phyloP scores from a whole-genome alignment of 768 basidiomycete species.

The Amanita rubescens region DNA sequence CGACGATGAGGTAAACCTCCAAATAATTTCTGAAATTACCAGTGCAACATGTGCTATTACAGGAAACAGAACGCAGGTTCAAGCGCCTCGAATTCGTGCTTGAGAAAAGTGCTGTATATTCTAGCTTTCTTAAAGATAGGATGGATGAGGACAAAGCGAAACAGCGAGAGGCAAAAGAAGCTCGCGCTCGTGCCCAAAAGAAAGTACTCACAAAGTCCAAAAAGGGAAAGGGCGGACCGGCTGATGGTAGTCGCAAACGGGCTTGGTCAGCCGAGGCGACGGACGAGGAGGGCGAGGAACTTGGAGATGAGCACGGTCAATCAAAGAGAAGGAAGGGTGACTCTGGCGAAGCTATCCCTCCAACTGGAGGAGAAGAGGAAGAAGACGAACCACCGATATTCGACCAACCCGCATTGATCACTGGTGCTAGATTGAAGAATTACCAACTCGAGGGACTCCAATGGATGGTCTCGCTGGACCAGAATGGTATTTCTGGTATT shows the following conservation, averaged over 20 bases:
- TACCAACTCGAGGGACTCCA: conserved; percentile 94
- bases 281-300: neutral
- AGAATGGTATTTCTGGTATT: conserved; percentile 80
- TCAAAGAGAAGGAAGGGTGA: conserved; percentile 23
- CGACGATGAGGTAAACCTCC: conserved; percentile 6
- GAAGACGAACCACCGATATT: conserved; percentile 35
- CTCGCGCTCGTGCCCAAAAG: neutral
- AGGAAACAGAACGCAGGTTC: conserved; percentile 47
- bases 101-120: conserved; percentile 71
- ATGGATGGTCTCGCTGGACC: conserved; percentile 88
- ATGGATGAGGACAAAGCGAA: conserved; percentile 58
- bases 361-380: conserved; percentile 14
- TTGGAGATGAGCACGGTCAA: neutral
- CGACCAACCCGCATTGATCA: conserved; percentile 70
- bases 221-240: neutral
- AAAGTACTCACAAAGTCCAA: neutral
- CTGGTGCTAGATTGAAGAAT: conserved; percentile 72
- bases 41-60: neutral
- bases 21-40: no score
- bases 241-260: conserved; percentile 21
- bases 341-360: conserved; percentile 16
- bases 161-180: conserved; percentile 16
- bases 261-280: conserved; percentile 5
- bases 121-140: conserved; percentile 58
- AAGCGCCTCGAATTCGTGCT: conserved; percentile 57